These are phyloP conservation scores for Anthracocystis setariae DNA, from an alignment of 1,284 basidiomycete genomes.

Conservation along the genomic window DNA sequence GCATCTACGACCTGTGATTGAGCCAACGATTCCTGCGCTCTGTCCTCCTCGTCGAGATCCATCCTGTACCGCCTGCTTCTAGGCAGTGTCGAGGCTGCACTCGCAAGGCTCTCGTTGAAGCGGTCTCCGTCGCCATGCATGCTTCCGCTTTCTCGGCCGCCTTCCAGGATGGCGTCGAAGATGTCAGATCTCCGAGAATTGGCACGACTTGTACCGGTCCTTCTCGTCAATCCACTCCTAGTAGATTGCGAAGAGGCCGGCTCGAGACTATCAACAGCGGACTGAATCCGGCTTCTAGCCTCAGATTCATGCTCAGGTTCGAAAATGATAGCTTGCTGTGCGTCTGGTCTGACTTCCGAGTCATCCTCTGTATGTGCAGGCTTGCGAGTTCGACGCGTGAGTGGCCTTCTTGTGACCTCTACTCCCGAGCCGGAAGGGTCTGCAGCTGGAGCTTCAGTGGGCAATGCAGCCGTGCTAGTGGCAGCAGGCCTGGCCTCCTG, in stretches of 20 bases:
- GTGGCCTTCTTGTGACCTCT: slow-evolving; percentile 25
- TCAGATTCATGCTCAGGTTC: not conserved
- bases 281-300: not conserved
- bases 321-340: not conserved
- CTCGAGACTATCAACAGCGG: not conserved
- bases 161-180: slow-evolving; percentile 37
- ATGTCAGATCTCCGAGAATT: slow-evolving; percentile 36
- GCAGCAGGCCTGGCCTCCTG: not conserved
- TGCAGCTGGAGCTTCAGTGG: not conserved
- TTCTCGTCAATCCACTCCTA: slow-evolving; percentile 30
- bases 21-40: slow-evolving; percentile 14
- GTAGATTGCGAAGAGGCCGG: slow-evolving; percentile 16
- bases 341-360: not conserved
- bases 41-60: slow-evolving; percentile 51
- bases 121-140: not conserved
- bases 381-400: slow-evolving; percentile 44
- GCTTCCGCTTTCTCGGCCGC: not conserved
- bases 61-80: slow-evolving; percentile 41
- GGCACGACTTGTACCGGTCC: slow-evolving; percentile 35
- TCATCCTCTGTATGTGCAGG: not conserved
- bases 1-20: slow-evolving; percentile 7
- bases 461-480: not conserved
- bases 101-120: not conserved
- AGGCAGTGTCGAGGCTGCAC: slow-evolving; percentile 8
- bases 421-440: slow-evolving; percentile 7